A percentile compares a stretch with the other conserved stretches of the same genome.
These are phyloP conservation scores for Psilocybe cubensis DNA, from an alignment of 768 basidiomycete genomes.

Conservation along the genomic window DNA sequence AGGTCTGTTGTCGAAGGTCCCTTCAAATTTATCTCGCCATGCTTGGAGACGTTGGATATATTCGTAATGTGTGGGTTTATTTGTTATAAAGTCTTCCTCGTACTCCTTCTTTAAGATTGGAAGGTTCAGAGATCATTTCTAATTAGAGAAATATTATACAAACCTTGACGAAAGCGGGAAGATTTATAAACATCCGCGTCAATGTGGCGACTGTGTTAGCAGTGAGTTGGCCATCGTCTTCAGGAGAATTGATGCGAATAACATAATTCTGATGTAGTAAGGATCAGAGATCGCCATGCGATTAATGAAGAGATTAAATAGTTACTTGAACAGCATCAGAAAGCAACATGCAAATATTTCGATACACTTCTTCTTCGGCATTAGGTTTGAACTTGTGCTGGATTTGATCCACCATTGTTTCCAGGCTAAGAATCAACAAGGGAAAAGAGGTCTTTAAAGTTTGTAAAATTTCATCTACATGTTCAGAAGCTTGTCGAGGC, in stretches of 20 bases:
- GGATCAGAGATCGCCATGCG: conserved; percentile 1
- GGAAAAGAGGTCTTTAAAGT: conserved; percentile 96
- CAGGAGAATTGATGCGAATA: conserved; percentile 61
- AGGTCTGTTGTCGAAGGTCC: conserved; percentile 78
- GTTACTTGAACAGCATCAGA: conserved; percentile 86
- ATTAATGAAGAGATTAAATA: not conserved
- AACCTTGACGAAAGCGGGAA: conserved; percentile 63
- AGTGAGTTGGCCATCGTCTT: conserved; percentile 70
- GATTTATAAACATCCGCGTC: conserved; percentile 60
- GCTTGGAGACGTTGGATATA: conserved; percentile 89
- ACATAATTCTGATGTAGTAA: conserved; percentile 59
- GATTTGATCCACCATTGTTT: conserved; percentile 97
- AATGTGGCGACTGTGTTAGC: conserved; percentile 59
- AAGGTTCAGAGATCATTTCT: not conserved
- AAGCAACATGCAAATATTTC: conserved; percentile 84
- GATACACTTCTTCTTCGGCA: conserved; percentile 93
- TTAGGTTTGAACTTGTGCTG: conserved; percentile 85
- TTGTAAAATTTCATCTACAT: conserved; percentile 92
- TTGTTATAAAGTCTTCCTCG: conserved; percentile 86
- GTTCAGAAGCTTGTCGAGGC: conserved; percentile 80
- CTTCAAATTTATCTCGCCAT: conserved; percentile 93
- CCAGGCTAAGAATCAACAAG: conserved; percentile 90
- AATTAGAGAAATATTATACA: conserved; percentile 21
- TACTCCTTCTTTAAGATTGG: conserved; percentile 68
- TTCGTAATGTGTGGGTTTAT: conserved; percentile 80